A percentile compares a stretch with the other conserved stretches of the same genome.
These are phyloP conservation scores for Venturia asperata DNA, from an alignment of 2,329 filamentous ascomycete species.

Conservation along the genomic window DNA sequence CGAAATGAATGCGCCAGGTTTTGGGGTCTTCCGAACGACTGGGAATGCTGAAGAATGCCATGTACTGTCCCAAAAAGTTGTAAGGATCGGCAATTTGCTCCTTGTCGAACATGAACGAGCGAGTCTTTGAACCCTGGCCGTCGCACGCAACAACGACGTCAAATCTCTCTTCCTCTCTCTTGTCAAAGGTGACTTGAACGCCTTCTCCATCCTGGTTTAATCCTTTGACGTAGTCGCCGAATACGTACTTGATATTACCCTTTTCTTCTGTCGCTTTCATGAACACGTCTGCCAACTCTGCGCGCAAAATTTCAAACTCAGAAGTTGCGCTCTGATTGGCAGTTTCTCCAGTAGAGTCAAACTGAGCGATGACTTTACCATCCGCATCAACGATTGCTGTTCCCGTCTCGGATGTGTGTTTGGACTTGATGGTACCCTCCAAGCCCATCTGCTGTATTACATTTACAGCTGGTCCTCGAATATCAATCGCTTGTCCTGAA, in stretches of 20 bases:
- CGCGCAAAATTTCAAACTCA: slow-evolving; percentile 56
- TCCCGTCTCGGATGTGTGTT: slow-evolving; percentile 43
- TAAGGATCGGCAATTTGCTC: slow-evolving; percentile 26
- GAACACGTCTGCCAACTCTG: slow-evolving; percentile 36
- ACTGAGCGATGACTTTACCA: slow-evolving; percentile 17
- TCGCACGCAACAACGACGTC: slow-evolving; percentile 26
- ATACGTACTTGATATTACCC: slow-evolving; percentile 29
- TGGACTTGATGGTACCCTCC: slow-evolving; percentile 35
- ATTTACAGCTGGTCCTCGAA: slow-evolving; percentile 46
- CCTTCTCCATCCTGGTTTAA: slow-evolving; percentile 25
- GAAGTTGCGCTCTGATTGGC: slow-evolving; percentile 42
- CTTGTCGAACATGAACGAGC: slow-evolving; percentile 24
- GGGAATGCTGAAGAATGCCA: slow-evolving; percentile 38
- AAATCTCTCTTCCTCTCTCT: slow-evolving; percentile 21
- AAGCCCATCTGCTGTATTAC: slow-evolving; percentile 48
- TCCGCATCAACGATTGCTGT: slow-evolving; percentile 39
- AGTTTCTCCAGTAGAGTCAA: slow-evolving; percentile 33
- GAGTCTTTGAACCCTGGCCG: slow-evolving; percentile 23
- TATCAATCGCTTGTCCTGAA: slow-evolving; percentile 47
- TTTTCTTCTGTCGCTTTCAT: slow-evolving; percentile 23
- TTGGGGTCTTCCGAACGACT: slow-evolving; percentile 24
- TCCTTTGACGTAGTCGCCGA: slow-evolving; percentile 27
- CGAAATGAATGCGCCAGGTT: slow-evolving; percentile 24
- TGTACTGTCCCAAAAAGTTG: slow-evolving; percentile 30
- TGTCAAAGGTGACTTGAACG: slow-evolving; percentile 22